Conservation (phyloP, 129 eudicot genomes). For the Chrysanthemum seticuspe region DNA sequence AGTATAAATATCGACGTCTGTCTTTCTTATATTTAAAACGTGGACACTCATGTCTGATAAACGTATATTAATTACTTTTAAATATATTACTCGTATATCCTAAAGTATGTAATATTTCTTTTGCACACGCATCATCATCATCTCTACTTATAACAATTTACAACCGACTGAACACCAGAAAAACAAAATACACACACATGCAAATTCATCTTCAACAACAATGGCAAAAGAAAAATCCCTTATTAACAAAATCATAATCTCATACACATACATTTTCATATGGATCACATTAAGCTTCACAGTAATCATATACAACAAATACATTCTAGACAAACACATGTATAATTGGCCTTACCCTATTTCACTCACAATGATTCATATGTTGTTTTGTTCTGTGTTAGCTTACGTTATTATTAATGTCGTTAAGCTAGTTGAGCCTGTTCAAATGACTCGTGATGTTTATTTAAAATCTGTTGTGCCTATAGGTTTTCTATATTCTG, state of each 20-base stretch:
- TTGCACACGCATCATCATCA: neutral
- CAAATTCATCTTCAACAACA: neutral
- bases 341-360: constrained; percentile 70
- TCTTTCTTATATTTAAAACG: constrained; percentile 17
- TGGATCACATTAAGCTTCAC: constrained; percentile 78
- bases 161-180: no score
- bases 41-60: constrained; percentile 4
- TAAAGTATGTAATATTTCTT: neutral
- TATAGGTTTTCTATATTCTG: constrained; percentile 52
- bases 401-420: constrained; percentile 45
- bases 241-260: constrained; percentile 38
- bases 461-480: constrained; percentile 67
- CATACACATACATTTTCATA: constrained; percentile 61
- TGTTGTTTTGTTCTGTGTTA: constrained; percentile 55
- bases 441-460: constrained; percentile 46
- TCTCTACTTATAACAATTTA: neutral
- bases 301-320: constrained; percentile 65
- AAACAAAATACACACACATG: no score
- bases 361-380: constrained; percentile 70
- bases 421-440: constrained; percentile 50
- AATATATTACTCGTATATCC: neutral
- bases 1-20: constrained; percentile 10
- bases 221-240: constrained; percentile 50
- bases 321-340: constrained; percentile 58
- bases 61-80: neutral